Conservation (phyloP, 768 basidiomycete genomes). For the Suillus fuscotomentosus region DNA sequence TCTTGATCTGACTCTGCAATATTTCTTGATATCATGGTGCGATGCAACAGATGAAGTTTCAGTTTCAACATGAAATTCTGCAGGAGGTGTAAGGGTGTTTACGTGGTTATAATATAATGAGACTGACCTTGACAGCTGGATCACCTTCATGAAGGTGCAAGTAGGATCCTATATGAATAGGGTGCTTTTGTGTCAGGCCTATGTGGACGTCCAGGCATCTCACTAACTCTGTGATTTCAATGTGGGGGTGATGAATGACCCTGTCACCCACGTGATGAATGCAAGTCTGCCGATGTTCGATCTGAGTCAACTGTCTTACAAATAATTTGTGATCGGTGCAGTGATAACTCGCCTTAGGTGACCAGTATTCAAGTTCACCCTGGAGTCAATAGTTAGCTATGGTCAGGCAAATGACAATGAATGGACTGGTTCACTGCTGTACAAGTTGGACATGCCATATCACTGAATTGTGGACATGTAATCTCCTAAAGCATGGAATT, state of each 20-base stretch:
- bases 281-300: background rate
- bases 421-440: constrained; percentile 25
- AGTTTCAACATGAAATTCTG: background rate
- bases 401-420: constrained; percentile 3
- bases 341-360: background rate
- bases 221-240: background rate
- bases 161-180: constrained; percentile 15
- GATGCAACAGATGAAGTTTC: background rate
- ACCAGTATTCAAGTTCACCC: constrained; percentile 13
- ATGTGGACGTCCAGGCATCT: background rate
- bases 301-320: background rate
- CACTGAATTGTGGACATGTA: constrained; percentile 12
- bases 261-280: background rate
- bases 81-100: background rate
- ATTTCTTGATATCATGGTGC: background rate
- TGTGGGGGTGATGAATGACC: background rate
- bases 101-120: background rate
- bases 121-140: background rate
- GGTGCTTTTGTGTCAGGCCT: constrained; percentile 8
- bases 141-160: background rate
- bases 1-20: background rate
- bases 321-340: background rate
- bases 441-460: constrained; percentile 34
- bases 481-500: constrained; percentile 23
- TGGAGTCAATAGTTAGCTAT: background rate